Conservation (phyloP, 1,284 basidiomycete species). For the Microbotryum lychnidis-dioicae region DNA sequence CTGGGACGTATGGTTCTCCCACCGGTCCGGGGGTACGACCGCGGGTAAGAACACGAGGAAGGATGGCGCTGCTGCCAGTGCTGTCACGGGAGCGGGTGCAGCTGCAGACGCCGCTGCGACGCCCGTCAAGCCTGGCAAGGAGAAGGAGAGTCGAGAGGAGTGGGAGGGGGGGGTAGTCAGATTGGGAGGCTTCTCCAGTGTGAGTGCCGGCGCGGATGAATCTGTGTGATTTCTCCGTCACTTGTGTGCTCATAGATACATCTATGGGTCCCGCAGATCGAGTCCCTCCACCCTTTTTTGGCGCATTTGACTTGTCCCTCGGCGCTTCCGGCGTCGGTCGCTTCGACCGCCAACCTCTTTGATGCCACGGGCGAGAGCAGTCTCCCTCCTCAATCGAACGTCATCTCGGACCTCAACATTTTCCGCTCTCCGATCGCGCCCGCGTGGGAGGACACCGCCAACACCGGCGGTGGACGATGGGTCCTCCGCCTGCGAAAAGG, state of each 20-base stretch:
- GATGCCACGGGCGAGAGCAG: slow-evolving; percentile 1
- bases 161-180: slow-evolving; percentile 29
- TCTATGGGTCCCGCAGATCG: slow-evolving; percentile 16
- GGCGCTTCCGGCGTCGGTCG: slow-evolving; percentile 22
- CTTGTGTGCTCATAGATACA: background rate
- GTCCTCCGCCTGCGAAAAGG: slow-evolving; percentile 40
- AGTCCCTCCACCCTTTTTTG: slow-evolving; percentile 31
- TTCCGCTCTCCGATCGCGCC: slow-evolving; percentile 43
- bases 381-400: slow-evolving; percentile 19
- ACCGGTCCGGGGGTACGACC: slow-evolving; percentile 14
- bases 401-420: slow-evolving; percentile 37
- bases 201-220: background rate
- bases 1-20: slow-evolving; percentile 30
- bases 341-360: slow-evolving; percentile 22
- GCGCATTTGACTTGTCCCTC: slow-evolving; percentile 30
- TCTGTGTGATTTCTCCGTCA: background rate
- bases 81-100: too few species aligned
- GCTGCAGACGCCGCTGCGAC: background rate
- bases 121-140: slow-evolving; percentile 10
- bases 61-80: background rate
- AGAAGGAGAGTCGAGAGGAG: slow-evolving; percentile 28
- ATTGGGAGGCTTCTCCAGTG: slow-evolving; percentile 28
- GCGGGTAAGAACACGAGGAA: slow-evolving; percentile 20
- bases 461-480: slow-evolving; percentile 43
- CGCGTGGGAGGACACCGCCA: slow-evolving; percentile 43